Evolutionary conservation across 768 basidiomycete species (phyloP).

Genomic region (Termitomyces sp.): DNA sequence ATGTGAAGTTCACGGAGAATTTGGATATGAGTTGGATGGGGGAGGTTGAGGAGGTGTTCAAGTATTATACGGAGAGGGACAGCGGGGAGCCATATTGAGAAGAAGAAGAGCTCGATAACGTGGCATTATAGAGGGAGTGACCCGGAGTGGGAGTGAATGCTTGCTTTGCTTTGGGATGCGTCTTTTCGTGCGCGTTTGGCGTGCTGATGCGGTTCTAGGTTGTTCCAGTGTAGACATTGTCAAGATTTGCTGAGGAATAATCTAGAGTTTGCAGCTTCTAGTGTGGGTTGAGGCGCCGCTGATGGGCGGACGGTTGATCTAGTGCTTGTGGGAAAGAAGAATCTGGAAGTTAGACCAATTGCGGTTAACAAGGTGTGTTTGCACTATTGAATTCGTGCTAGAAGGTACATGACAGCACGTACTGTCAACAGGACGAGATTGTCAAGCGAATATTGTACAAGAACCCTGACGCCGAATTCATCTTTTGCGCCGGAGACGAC

Average conservation of each 20-base stretch:
- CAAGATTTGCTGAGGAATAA: slow-evolving; percentile 95
- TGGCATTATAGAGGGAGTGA: slow-evolving; percentile 95
- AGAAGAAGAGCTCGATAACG: slow-evolving; percentile 96
- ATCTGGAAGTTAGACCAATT: slow-evolving; percentile 91
- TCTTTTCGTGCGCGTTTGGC: not conserved
- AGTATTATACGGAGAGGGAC: slow-evolving; percentile 96
- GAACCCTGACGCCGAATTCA: slow-evolving; percentile 90
- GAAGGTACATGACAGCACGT: not conserved
- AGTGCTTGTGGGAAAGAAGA: slow-evolving; percentile 98
- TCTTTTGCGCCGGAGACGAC: slow-evolving; percentile 98
- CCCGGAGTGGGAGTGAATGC: slow-evolving; percentile 89
- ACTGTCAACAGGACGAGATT: slow-evolving; percentile 71
- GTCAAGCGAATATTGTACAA: slow-evolving; percentile 91
- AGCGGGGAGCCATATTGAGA: slow-evolving; percentile 92
- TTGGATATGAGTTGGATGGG: slow-evolving; percentile 98
- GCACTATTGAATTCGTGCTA: not conserved
- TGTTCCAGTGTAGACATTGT: slow-evolving; percentile 95
- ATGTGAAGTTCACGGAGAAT: slow-evolving; percentile 82
- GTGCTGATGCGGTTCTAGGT: slow-evolving; percentile 30
- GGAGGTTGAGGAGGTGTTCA: slow-evolving; percentile 94
- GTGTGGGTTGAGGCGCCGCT: not conserved
- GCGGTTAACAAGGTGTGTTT: slow-evolving; percentile 80
- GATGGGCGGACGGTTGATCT: not conserved
- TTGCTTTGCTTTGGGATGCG: not conserved
- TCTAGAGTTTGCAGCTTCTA: slow-evolving; percentile 40